Percentiles rank a stretch among this genome's conserved stretches.
Evolutionary conservation across 2,329 filamentous ascomycete species (phyloP).

Genomic region (Talaromyces funiculosus): DNA sequence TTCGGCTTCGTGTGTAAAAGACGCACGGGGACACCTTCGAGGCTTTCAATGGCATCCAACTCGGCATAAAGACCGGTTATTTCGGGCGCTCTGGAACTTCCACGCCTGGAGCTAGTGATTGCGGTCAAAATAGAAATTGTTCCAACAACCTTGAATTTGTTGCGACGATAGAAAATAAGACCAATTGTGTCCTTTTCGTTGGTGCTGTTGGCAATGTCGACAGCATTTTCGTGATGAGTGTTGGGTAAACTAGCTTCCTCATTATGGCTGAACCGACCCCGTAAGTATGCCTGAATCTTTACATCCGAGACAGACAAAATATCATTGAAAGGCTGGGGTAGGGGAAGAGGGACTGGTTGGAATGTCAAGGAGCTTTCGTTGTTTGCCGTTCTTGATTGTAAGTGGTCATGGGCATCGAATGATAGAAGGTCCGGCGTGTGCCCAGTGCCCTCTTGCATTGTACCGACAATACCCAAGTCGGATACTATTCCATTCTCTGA

Average conservation of each 20-base stretch:
- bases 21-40: conserved; percentile 7
- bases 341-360: background rate
- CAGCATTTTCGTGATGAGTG: background rate
- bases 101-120: background rate
- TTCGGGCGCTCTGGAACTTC: background rate
- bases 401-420: background rate
- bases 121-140: conserved; percentile 3
- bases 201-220: background rate
- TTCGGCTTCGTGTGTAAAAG: conserved; percentile 10
- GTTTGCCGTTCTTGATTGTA: background rate
- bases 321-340: background rate
- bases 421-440: background rate
- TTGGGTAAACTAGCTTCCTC: background rate
- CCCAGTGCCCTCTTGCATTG: background rate
- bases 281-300: conserved; percentile 6
- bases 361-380: background rate
- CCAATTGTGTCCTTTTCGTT: conserved; percentile 4
- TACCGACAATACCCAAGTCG: background rate
- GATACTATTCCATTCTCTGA: background rate
- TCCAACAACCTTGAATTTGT: conserved; percentile 13
- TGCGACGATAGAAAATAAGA: conserved; percentile 12
- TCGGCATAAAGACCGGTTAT: conserved; percentile 9
- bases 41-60: conserved; percentile 10
- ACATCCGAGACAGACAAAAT: background rate
- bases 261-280: conserved; percentile 7